Evolutionary conservation across 768 basidiomycete species (phyloP).

Genomic region (Daedalea quercina): DNA sequence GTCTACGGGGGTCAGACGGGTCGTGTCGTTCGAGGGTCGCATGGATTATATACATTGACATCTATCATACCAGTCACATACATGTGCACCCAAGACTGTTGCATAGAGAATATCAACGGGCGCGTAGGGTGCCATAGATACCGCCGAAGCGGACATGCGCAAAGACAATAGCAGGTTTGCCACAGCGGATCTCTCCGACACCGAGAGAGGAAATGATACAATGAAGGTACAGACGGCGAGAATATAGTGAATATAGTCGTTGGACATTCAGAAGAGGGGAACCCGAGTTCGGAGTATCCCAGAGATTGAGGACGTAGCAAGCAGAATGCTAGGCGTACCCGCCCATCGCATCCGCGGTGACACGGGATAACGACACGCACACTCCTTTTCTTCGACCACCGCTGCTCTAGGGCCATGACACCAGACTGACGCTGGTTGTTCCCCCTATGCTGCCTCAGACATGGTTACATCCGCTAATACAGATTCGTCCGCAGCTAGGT

Average conservation of each 20-base stretch:
- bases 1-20: not conserved
- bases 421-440: too few relatives aligned
- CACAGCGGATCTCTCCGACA: not conserved
- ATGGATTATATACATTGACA: not conserved
- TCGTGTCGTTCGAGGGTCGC: not conserved
- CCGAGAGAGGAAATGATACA: not conserved
- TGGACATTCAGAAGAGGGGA: not conserved
- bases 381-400: not conserved
- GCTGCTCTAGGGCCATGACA: too few relatives aligned
- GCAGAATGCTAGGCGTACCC: not conserved
- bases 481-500: conserved; percentile 18
- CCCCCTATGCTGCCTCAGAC: conserved; percentile 16
- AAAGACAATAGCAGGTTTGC: too few relatives aligned
- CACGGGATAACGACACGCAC: not conserved
- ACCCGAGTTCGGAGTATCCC: not conserved
- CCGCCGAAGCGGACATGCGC: too few relatives aligned
- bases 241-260: not conserved
- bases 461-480: conserved; percentile 22
- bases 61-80: not conserved
- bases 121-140: not conserved
- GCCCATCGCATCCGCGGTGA: not conserved
- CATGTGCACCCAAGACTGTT: not conserved
- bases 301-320: not conserved
- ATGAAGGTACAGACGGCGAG: not conserved
- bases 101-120: not conserved